Percentiles rank a stretch among this genome's conserved stretches.
Conservation (phyloP, 2,329 filamentous ascomycete genomes). For the Berkeleyomyces basicola region DNA sequence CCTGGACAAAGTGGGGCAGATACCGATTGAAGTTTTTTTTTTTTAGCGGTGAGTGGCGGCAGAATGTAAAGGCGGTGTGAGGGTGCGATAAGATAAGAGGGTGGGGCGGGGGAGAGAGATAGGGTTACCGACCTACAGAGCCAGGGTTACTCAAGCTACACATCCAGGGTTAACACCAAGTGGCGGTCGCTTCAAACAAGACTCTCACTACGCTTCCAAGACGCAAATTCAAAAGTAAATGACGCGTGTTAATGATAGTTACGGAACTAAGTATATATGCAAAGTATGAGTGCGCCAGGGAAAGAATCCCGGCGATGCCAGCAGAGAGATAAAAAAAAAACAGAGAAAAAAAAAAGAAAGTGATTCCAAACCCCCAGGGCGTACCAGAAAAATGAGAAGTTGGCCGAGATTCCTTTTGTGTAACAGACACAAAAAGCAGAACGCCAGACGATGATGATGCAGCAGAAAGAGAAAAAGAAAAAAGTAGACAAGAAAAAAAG, state of each 20-base stretch:
- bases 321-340: background rate
- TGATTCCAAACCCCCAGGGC: background rate
- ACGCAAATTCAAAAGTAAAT: too few relatives aligned
- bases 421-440: slow-evolving; percentile 1
- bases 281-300: too few relatives aligned
- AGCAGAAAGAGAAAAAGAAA: background rate
- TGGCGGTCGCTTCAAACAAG: too few relatives aligned
- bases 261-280: too few relatives aligned
- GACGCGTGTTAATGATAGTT: too few relatives aligned
- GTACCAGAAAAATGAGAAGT: background rate
- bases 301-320: too few relatives aligned
- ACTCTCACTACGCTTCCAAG: too few relatives aligned
- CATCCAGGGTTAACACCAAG: too few relatives aligned
- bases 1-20: slow-evolving; percentile 10
- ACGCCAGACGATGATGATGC: slow-evolving; percentile 7
- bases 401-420: background rate
- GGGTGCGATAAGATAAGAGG: background rate
- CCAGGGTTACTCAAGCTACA: too few relatives aligned
- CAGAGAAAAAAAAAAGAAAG: background rate
- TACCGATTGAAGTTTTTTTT: slow-evolving; percentile 25
- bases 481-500: background rate
- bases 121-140: too few relatives aligned
- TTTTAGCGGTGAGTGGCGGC: slow-evolving; percentile 31
- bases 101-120: too few relatives aligned
- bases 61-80: slow-evolving; percentile 20